phyloP scores from a whole-genome alignment of 2,329 filamentous ascomycete species.

The Sporothrix brasiliensis region DNA sequence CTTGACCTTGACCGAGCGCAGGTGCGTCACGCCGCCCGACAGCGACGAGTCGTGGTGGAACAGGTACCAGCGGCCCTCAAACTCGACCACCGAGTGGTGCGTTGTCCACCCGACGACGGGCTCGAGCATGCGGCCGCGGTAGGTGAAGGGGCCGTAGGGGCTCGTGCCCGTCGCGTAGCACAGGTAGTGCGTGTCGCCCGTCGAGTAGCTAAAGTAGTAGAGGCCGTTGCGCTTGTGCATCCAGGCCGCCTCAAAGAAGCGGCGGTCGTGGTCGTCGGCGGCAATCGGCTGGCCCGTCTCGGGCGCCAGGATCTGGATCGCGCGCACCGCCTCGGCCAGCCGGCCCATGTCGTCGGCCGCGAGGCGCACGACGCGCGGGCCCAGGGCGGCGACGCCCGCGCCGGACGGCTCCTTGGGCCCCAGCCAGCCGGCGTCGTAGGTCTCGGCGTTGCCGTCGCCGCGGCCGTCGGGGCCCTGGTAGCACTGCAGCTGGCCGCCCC shows the following conservation, averaged over 20 bases:
- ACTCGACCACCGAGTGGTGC: conserved; percentile 77
- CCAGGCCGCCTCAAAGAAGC: conserved; percentile 83
- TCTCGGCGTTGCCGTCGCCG: conserved; percentile 40
- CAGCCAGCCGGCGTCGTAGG: conserved; percentile 59
- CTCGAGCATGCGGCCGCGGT: conserved; percentile 70
- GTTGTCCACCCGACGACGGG: conserved; percentile 81
- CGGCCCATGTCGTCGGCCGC: conserved; percentile 64
- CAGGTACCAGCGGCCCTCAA: conserved; percentile 69
- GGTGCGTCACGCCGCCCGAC: conserved; percentile 68
- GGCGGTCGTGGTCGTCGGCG: conserved; percentile 70
- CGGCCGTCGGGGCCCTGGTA: conserved; percentile 52
- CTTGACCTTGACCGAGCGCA: conserved; percentile 72
- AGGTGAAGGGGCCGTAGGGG: conserved; percentile 73
- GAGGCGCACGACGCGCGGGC: conserved; percentile 67
- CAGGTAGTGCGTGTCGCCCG: conserved; percentile 75
- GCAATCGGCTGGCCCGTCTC: conserved; percentile 61
- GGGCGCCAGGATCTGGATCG: conserved; percentile 66
- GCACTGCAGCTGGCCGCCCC: conserved; percentile 80
- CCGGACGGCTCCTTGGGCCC: conserved; percentile 64
- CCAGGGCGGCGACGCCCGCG: conserved; percentile 59
- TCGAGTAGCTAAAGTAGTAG: conserved; percentile 79
- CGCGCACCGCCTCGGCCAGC: conserved; percentile 59
- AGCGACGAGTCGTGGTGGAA: conserved; percentile 76
- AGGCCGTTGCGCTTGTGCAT: conserved; percentile 70
- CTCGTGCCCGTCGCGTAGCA: conserved; percentile 67